A percentile compares a stretch with the other conserved stretches of the same genome.
phyloP scores from a whole-genome alignment of 306 rosid genomes.

The Albizia julibrissin region DNA sequence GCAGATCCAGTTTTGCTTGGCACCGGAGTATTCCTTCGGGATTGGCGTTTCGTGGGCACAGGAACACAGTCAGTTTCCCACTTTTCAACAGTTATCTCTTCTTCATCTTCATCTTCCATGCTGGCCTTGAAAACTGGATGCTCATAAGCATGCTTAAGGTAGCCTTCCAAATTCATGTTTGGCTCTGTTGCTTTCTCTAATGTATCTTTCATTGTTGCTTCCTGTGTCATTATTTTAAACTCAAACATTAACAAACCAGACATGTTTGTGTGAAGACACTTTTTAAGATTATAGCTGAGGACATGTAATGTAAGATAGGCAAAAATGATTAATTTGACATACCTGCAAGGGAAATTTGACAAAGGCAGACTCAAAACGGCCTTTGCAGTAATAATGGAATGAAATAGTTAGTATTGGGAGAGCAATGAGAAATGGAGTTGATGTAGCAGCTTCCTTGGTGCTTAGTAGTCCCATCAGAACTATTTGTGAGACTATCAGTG shows the following conservation, averaged over 20 bases:
- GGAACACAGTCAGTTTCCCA: conserved; percentile 68
- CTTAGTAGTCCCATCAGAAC: conserved; percentile 72
- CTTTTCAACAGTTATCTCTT: conserved; percentile 35
- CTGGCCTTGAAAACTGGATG: conserved; percentile 88
- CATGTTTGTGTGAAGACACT: not conserved
- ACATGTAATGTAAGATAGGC: not conserved
- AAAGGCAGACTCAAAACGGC: conserved; percentile 92
- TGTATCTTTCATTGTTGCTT: conserved; percentile 97
- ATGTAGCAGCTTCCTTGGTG: conserved; percentile 67
- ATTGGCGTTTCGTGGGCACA: conserved; percentile 95
- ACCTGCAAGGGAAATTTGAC: conserved; percentile 73
- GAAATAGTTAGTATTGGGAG: conserved; percentile 78
- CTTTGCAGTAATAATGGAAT: conserved; percentile 79
- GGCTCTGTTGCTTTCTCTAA: conserved; percentile 92
- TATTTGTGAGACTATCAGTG: conserved; percentile 75
- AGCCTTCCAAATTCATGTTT: conserved; percentile 77
- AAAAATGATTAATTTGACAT: conserved; percentile 3
- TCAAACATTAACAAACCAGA: not conserved
- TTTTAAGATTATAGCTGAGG: not conserved
- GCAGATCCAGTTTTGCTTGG: conserved; percentile 58
- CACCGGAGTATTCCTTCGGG: conserved; percentile 78
- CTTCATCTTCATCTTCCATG: conserved; percentile 53
- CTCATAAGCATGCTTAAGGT: conserved; percentile 67
- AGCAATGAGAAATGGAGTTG: conserved; percentile 82
- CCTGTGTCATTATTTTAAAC: conserved; percentile 48